These are phyloP conservation scores for Protomyces inundatus DNA, from an alignment of 1,139 yeast species.

Conservation along the genomic window DNA sequence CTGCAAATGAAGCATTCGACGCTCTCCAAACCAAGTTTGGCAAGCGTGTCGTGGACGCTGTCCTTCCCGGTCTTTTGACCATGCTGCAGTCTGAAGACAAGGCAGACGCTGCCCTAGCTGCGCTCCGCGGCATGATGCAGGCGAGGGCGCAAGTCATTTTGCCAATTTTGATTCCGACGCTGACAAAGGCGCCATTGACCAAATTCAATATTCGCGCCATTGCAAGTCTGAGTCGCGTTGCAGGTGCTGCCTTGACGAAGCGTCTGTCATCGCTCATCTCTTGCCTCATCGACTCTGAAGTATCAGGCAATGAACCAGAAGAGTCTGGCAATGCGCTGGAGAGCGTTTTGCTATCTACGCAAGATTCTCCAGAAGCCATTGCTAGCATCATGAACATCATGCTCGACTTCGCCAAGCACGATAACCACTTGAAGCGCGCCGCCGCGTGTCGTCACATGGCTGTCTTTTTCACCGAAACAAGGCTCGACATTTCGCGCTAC, in stretches of 20 bases:
- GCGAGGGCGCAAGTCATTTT: conserved; percentile 83
- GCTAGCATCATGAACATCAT: conserved; percentile 82
- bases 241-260: conserved; percentile 72
- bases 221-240: conserved; percentile 84
- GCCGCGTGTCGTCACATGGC: conserved; percentile 67
- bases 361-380: conserved; percentile 65
- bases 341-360: conserved; percentile 63
- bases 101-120: conserved; percentile 75
- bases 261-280: conserved; percentile 50
- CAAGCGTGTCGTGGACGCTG: conserved; percentile 68
- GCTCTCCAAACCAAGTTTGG: conserved; percentile 77
- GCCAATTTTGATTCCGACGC: conserved; percentile 87
- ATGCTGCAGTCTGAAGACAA: conserved; percentile 58
- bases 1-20: conserved; percentile 90
- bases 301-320: conserved; percentile 52
- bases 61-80: conserved; percentile 74
- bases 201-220: conserved; percentile 79
- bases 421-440: conserved; percentile 61
- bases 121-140: conserved; percentile 88
- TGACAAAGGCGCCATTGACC: conserved; percentile 76
- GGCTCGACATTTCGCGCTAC: conserved; percentile 67
- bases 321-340: conserved; percentile 52
- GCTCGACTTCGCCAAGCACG: conserved; percentile 68
- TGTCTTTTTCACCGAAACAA: conserved; percentile 59
- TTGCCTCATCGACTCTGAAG: conserved; percentile 64